Conservation (phyloP, 371 early-diverging fungal genomes). For the Mortierella sp. region DNA sequence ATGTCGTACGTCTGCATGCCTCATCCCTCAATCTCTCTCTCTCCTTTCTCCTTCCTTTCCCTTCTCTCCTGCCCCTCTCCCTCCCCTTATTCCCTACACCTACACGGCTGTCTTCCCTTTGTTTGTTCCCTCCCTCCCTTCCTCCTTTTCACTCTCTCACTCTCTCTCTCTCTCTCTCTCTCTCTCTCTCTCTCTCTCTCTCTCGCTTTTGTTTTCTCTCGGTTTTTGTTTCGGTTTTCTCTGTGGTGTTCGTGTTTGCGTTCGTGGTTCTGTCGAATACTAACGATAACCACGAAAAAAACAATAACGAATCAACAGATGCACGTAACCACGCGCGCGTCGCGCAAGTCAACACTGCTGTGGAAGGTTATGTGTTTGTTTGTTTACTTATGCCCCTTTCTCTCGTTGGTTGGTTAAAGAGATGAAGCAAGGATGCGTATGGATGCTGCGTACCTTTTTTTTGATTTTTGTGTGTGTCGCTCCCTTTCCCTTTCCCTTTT, state of each 20-base stretch:
- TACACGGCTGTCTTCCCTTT: not conserved
- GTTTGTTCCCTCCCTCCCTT: not conserved
- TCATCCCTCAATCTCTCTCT: not conserved
- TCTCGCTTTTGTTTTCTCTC: not conserved
- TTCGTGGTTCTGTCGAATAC: too few species aligned
- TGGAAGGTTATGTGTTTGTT: too few species aligned
- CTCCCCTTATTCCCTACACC: not conserved
- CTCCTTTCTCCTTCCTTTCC: not conserved
- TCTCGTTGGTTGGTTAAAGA: too few species aligned
- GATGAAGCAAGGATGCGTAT: too few species aligned
- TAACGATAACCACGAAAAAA: too few species aligned
- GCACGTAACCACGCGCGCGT: too few species aligned
- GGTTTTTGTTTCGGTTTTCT: not conserved
- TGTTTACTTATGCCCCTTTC: too few species aligned
- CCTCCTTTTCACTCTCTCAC: not conserved
- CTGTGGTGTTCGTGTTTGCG: slow-evolving; percentile 3
- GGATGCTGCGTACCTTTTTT: too few species aligned
- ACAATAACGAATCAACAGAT: too few species aligned
- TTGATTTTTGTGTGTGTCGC: too few species aligned
- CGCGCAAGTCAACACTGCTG: too few species aligned
- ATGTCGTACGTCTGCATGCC: slow-evolving; percentile 5
- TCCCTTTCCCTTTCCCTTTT: too few species aligned
- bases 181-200: not conserved
- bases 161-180: not conserved
- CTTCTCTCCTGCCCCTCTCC: not conserved